These are phyloP conservation scores for Fusarium sp. DNA, from an alignment of 2,329 filamentous ascomycete genomes.

Conservation along the genomic window DNA sequence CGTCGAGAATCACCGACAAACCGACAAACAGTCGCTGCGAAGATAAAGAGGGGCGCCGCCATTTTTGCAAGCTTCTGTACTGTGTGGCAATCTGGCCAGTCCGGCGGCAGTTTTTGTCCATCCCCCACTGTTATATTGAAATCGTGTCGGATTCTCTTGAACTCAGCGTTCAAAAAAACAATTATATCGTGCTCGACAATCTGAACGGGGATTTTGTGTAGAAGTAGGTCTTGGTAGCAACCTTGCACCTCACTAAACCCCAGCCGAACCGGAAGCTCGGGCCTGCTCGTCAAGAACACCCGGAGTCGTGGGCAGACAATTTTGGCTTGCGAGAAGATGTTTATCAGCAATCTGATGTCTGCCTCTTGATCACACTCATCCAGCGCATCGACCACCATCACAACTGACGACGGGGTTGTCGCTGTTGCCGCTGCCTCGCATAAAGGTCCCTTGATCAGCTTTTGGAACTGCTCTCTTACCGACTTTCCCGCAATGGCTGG, in stretches of 20 bases:
- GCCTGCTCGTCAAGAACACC: constrained; percentile 61
- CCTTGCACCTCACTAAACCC: constrained; percentile 53
- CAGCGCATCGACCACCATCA: constrained; percentile 53
- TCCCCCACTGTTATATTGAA: background rate
- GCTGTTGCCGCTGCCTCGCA: background rate
- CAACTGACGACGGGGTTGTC: background rate
- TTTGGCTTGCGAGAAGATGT: constrained; percentile 26
- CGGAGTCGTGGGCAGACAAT: constrained; percentile 6
- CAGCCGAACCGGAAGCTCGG: constrained; percentile 57
- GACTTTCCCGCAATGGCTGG: constrained; percentile 3
- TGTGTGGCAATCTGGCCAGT: constrained; percentile 25
- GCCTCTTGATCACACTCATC: constrained; percentile 44
- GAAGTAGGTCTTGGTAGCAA: constrained; percentile 46
- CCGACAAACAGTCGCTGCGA: constrained; percentile 19
- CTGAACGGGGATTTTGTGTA: constrained; percentile 54
- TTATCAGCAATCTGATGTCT: background rate
- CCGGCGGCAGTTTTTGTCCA: background rate
- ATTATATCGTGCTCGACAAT: constrained; percentile 57
- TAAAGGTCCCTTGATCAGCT: constrained; percentile 30
- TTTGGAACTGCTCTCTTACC: constrained; percentile 27
- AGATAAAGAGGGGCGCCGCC: constrained; percentile 54
- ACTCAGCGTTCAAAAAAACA: background rate
- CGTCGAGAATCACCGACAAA: too few relatives aligned
- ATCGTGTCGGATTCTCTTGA: background rate
- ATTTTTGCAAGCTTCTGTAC: constrained; percentile 42